Base-by-base conservation (phyloP, 1,284 basidiomycete species). In the Puccinia hordei region DNA sequence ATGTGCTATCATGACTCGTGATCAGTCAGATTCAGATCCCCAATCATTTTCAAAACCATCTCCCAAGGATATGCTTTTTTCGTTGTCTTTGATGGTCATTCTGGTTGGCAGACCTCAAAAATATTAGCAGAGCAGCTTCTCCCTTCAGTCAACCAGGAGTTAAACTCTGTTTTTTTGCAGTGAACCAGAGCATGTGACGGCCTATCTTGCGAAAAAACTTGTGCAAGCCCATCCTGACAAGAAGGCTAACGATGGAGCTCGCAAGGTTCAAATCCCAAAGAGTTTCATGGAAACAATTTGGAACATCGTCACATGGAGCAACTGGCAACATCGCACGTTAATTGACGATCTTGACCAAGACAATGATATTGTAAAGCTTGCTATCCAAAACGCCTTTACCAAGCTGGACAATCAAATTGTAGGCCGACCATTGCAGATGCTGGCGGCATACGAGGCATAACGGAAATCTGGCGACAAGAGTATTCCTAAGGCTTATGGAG, bases 71-170 rank as follows among this genome's bases (percentile, higher is more conserved):
- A 82, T 81, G 66, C 73, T 83, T n/a, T 74, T 57, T 82, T 81
- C 63, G 82, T 81, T 59, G 82, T 83, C 15, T 83, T 83, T 80
- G 97, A 99, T 84, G 97, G 97, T 1, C 97, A 99, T 85, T 89
- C 90, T 0, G 97, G 94, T 0, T 88, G 84, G 82, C 89, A 93
- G 80, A 99, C 97, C 0, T 94, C 93, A 5, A 89, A 90, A 80
- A 88, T 98, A 41, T 90, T 99, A 44, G 91, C 92, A 1, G 91
- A 91, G 75, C 89, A 92, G 55, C 90, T 99, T 81, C 93, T 98
- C 82, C 93, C 93, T 46, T 92, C 93, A 15, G 91, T 98, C 71
- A 90, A 91, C 0, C 87, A 94, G 69, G 92, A 96, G 84, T 89
- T 99, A 38, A 86, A 87, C 59, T 86, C 85, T 27, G 85, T 88